Evolutionary conservation across 306 rosid genomes (phyloP), one percentile per base, ranked within the genome.

Genomic region (Purshia tridentata): DNA sequence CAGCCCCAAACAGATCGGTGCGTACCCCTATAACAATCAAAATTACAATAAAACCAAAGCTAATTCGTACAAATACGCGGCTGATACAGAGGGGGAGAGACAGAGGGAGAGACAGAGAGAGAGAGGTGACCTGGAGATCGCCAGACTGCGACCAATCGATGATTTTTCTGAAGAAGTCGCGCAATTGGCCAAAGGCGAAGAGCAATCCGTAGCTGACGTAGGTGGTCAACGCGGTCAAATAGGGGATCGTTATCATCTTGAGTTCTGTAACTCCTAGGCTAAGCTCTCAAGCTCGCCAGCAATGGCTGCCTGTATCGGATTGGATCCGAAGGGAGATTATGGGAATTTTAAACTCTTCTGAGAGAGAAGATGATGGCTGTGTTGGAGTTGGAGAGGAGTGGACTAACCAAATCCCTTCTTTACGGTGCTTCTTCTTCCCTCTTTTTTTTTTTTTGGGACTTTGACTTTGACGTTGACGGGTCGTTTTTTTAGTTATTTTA

Each of bases 181-280:
- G 82, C 78, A 91, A 67, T 74, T 91, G 94, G 42, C 97, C 97
- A 23, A 91, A 91, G 46, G 81, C 90, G 70, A 91, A 88, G 81
- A 91, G 94, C 80, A 88, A 78, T 39, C 86, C 92, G 69, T 91
- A 91, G 82, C 97, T 91, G 72, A 91, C 82, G 86, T 88, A 88
- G 70, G 97, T 91, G 69, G 86, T 88, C 70, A 91, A 76, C 49
- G 94, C 91, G 67, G 92, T 88, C 80, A 87, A 73, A 78, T 91
- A 88, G n/a, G 97, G 94, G 57, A 91, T 87, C n/a, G 88, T 79
- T 47, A 86, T 84, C 97, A 81, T 85, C 74, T 72, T 70, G 40
- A 19, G 19, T 70, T 75, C 54, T 41, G 47, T 13, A 65, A 73
- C 45, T 46, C 56, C n/a, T 52, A 50, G 67, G 75, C 75, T 45